phyloP scores from a whole-genome alignment of 2,329 filamentous ascomycete genomes.

The Lomentospora prolificans region DNA sequence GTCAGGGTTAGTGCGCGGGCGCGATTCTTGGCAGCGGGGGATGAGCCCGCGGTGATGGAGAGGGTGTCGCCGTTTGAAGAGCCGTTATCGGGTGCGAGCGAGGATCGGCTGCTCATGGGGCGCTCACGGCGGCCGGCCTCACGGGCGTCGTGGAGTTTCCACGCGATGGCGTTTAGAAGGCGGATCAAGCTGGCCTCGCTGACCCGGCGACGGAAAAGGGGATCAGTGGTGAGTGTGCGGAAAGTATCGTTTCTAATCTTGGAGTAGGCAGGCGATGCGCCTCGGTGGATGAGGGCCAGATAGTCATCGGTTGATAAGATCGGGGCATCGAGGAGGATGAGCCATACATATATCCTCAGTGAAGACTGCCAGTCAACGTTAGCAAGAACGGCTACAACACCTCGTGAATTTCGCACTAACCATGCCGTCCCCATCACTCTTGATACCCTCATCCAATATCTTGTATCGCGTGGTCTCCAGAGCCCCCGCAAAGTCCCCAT shows the following conservation, averaged over 20 bases:
- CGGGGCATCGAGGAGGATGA: slow-evolving; percentile 81
- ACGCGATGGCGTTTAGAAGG: slow-evolving; percentile 87
- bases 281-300: slow-evolving; percentile 80
- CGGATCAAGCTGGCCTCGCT: slow-evolving; percentile 93
- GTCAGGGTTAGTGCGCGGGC: slow-evolving; percentile 50
- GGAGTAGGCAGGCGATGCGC: slow-evolving; percentile 85
- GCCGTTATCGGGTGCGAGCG: slow-evolving; percentile 18
- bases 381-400: background rate
- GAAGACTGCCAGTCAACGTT: slow-evolving; percentile 57
- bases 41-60: slow-evolving; percentile 2
- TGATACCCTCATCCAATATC: slow-evolving; percentile 66
- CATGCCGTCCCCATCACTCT: slow-evolving; percentile 73
- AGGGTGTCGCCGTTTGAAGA: background rate
- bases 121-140: slow-evolving; percentile 30
- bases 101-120: slow-evolving; percentile 25
- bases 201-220: slow-evolving; percentile 90
- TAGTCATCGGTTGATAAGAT: slow-evolving; percentile 81
- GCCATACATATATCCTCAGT: slow-evolving; percentile 89
- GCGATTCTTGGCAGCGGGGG: slow-evolving; percentile 32
- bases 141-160: slow-evolving; percentile 78
- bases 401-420: slow-evolving; percentile 31
- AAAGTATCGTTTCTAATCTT: slow-evolving; percentile 99
- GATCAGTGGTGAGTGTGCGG: slow-evolving; percentile 89
- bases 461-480: slow-evolving; percentile 64
- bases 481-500: slow-evolving; percentile 56